Evolutionary conservation across 163 green algal genomes (phyloP).

Genomic region (Chlorella variabilis): DNA sequence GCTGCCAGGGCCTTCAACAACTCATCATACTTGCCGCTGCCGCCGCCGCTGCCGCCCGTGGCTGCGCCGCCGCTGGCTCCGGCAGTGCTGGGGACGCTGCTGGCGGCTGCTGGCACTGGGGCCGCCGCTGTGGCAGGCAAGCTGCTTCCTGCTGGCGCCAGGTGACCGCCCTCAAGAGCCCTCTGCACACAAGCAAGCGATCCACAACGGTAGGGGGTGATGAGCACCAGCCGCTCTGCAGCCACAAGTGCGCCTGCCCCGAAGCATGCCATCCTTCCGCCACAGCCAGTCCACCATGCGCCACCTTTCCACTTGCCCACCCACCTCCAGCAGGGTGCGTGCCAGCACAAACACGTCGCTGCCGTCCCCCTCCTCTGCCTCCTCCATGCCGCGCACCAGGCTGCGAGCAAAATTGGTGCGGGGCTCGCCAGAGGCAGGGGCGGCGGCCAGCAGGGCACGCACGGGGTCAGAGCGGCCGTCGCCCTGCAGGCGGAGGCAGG

Average conservation of each 20-base stretch:
- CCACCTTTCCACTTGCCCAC: not conserved
- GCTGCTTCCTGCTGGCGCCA: not conserved
- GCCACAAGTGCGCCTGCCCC: too few species aligned
- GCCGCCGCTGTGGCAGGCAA: too few species aligned
- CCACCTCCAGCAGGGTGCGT: not conserved
- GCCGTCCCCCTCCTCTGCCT: not conserved
- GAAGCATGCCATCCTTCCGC: too few species aligned
- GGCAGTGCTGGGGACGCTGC: not conserved
- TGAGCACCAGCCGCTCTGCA: not conserved
- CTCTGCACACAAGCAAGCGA: not conserved
- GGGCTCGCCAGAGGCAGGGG: not conserved
- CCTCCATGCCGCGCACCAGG: conserved; percentile 6
- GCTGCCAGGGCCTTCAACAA: not conserved
- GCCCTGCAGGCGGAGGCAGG: not conserved
- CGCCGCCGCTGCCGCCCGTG: not conserved
- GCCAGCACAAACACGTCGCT: not conserved
- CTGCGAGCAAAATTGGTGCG: conserved; percentile 1
- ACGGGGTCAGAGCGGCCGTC: not conserved
- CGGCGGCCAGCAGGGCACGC: not conserved
- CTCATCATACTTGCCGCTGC: conserved; percentile 4
- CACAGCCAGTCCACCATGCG: too few species aligned
- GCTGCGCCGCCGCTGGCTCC: too few species aligned
- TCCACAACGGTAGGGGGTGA: not conserved
- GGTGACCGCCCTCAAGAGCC: not conserved
- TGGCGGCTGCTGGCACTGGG: not conserved